Percentiles rank a stretch among this genome's conserved stretches.
Conservation (phyloP, 768 basidiomycete species). For the Cyclocybe cylindracea region DNA sequence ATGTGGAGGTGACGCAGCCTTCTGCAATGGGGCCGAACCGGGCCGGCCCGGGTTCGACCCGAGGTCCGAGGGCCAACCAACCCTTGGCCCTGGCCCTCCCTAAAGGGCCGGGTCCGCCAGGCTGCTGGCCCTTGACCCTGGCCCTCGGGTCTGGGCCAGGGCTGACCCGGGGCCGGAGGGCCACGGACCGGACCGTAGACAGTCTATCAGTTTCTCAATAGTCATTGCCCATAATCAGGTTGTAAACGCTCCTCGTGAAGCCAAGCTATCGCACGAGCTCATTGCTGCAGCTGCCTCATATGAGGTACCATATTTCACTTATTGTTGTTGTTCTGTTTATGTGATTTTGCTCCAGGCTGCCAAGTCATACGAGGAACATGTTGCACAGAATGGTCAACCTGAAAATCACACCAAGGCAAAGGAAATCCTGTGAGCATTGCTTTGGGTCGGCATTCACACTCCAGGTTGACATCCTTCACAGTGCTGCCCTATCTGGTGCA, state of each 20-base stretch:
- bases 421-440: constrained; percentile 42
- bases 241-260: constrained; percentile 52
- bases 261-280: constrained; percentile 62
- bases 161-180: too few relatives aligned
- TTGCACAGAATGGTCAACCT: constrained; percentile 46
- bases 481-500: constrained; percentile 54
- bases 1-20: too few relatives aligned
- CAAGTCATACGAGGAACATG: constrained; percentile 63
- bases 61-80: too few relatives aligned
- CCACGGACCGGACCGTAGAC: too few relatives aligned
- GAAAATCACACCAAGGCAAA: constrained; percentile 55
- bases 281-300: constrained; percentile 67
- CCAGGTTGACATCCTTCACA: neutral
- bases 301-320: constrained; percentile 38
- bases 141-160: too few relatives aligned
- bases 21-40: too few relatives aligned
- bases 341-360: constrained; percentile 43
- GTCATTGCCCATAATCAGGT: constrained; percentile 33
- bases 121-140: too few relatives aligned
- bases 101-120: too few relatives aligned
- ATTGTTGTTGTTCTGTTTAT: neutral
- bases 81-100: too few relatives aligned
- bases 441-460: neutral
- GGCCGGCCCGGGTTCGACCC: too few relatives aligned
- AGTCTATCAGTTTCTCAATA: neutral